Percentiles rank a stretch among this genome's conserved stretches.
Evolutionary conservation across 495 filamentous ascomycete species (phyloP).

Genomic region (Neurospora sp.): DNA sequence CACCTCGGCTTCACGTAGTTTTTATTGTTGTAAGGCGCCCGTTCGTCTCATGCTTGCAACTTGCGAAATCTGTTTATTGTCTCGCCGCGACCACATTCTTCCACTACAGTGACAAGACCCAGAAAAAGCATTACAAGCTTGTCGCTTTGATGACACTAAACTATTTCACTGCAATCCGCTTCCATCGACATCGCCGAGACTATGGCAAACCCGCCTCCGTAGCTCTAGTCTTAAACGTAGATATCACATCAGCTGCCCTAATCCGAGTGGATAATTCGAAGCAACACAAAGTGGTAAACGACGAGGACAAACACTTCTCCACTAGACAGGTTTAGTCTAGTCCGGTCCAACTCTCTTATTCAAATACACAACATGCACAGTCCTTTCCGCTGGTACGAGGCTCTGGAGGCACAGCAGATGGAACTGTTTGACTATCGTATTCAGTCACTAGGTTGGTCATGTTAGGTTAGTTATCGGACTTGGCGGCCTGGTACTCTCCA

Average conservation of each 20-base stretch:
- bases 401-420: background rate
- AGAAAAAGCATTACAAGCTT: background rate
- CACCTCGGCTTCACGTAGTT: background rate
- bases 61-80: background rate
- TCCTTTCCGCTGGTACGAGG: background rate
- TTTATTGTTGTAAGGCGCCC: background rate
- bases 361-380: background rate
- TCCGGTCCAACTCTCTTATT: background rate
- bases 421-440: background rate
- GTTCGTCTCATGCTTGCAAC: background rate
- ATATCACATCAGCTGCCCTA: background rate
- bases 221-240: background rate
- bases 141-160: background rate
- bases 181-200: background rate
- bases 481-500: background rate
- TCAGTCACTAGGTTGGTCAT: background rate
- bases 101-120: background rate
- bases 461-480: background rate
- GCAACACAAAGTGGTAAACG: background rate
- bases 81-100: background rate
- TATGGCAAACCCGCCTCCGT: background rate
- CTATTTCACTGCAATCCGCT: background rate
- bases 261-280: background rate
- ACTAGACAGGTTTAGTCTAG: background rate
- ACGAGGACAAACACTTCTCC: background rate